A percentile compares a stretch with the other conserved stretches of the same genome.
Conservation (phyloP, 495 filamentous ascomycete species). For the Penicillium coprophilum region DNA sequence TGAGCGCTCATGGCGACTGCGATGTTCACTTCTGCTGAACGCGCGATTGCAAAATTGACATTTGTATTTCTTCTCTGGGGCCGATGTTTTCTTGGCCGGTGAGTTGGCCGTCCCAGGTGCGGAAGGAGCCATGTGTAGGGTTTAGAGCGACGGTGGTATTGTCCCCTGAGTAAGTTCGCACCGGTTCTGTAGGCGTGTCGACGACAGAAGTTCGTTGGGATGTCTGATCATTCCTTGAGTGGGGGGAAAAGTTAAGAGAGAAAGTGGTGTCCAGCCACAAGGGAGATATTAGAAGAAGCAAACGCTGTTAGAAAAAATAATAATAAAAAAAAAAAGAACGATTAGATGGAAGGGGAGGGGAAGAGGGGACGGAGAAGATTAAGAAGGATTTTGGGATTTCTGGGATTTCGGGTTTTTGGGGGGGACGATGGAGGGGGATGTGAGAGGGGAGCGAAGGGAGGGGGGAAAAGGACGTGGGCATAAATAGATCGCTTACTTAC, state of each 20-base stretch:
- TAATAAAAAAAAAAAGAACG: constrained; percentile 37
- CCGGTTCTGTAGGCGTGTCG: constrained; percentile 51
- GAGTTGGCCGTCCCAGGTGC: constrained; percentile 64
- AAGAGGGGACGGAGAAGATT: constrained; percentile 37
- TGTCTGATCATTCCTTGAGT: constrained; percentile 53
- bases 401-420: constrained; percentile 19
- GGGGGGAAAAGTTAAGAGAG: constrained; percentile 36
- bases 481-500: constrained; percentile 31
- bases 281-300: constrained; percentile 38
- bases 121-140: constrained; percentile 48
- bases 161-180: constrained; percentile 54
- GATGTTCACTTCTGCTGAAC: constrained; percentile 95
- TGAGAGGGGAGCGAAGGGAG: constrained; percentile 31
- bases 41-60: constrained; percentile 98
- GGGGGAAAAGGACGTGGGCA: constrained; percentile 36
- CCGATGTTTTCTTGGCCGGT: constrained; percentile 58
- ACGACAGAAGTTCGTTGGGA: constrained; percentile 47
- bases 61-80: constrained; percentile 97
- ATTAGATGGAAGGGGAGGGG: constrained; percentile 33
- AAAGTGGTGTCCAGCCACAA: constrained; percentile 52
- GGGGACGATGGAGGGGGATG: constrained; percentile 27
- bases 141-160: constrained; percentile 48
- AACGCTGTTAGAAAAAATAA: constrained; percentile 27
- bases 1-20: constrained; percentile 94
- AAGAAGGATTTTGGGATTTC: constrained; percentile 32